These are phyloP conservation scores for Polyplosphaeria fusca DNA, from an alignment of 495 filamentous ascomycete genomes.

Conservation along the genomic window DNA sequence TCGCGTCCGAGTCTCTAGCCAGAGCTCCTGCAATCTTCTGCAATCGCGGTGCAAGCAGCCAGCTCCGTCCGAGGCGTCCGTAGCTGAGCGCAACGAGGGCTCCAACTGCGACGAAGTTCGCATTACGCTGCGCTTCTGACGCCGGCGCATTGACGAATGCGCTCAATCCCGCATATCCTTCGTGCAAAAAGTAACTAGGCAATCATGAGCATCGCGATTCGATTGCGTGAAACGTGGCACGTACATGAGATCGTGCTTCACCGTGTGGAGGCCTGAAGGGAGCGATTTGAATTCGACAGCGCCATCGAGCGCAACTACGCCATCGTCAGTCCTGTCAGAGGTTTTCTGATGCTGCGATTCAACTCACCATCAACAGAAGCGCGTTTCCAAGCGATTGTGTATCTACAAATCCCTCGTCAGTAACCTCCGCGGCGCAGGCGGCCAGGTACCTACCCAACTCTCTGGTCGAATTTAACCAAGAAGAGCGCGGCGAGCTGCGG, in stretches of 20 bases:
- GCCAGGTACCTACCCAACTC: constrained; percentile 39
- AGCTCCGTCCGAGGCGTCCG: constrained; percentile 81
- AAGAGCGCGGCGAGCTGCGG: constrained; percentile 41
- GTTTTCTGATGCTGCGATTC: too few relatives aligned
- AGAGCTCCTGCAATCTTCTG: constrained; percentile 67
- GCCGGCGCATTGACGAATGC: constrained; percentile 86
- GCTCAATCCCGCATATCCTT: constrained; percentile 81
- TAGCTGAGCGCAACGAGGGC: constrained; percentile 81
- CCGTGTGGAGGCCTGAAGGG: constrained; percentile 87
- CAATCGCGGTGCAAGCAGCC: constrained; percentile 77
- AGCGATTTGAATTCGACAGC: constrained; percentile 92
- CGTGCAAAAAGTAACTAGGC: constrained; percentile 79
- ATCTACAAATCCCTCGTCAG: constrained; percentile 45
- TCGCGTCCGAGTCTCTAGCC: constrained; percentile 54
- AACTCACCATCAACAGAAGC: constrained; percentile 58
- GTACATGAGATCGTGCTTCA: constrained; percentile 80
- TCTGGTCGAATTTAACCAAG: constrained; percentile 42
- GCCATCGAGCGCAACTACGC: constrained; percentile 73
- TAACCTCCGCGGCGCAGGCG: neutral
- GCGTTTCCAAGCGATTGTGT: constrained; percentile 83
- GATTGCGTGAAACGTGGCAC: constrained; percentile 19
- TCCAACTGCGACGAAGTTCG: constrained; percentile 87
- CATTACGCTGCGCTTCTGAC: constrained; percentile 74
- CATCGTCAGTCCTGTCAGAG: constrained; percentile 6
- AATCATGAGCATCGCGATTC: neutral